Conservation (phyloP, 306 rosid genomes). For the Prunus campanulata region DNA sequence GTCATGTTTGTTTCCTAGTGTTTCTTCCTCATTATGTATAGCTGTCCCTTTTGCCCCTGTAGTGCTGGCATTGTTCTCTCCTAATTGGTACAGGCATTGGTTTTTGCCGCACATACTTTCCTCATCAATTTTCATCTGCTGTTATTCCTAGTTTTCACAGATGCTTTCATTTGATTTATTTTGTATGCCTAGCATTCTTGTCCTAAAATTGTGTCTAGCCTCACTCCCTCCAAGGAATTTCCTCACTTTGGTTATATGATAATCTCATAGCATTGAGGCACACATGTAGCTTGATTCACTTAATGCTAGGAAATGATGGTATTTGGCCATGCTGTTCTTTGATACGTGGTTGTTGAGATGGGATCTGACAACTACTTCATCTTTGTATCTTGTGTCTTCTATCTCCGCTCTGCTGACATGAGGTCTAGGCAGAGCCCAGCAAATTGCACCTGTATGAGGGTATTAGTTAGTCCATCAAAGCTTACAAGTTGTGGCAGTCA, state of each 20-base stretch:
- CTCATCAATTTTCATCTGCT: background rate
- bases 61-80: too few species aligned
- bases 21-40: background rate
- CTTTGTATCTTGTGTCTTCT: background rate
- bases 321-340: background rate
- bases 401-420: background rate
- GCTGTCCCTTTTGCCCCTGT: background rate
- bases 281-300: background rate
- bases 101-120: background rate
- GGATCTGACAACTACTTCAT: background rate
- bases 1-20: background rate
- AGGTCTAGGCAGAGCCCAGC: background rate
- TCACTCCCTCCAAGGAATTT: background rate
- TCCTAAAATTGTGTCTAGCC: background rate
- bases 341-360: background rate
- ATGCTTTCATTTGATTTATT: background rate
- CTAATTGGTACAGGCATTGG: too few species aligned
- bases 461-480: slow-evolving; percentile 2
- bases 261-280: background rate
- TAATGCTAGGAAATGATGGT: background rate
- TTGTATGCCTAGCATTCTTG: background rate
- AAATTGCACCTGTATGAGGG: background rate
- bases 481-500: background rate
- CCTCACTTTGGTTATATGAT: background rate
- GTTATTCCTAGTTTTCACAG: background rate